Percentiles rank a stretch among this genome's conserved stretches.
Evolutionary conservation across 1,139 yeast genomes (phyloP).

Genomic region (Geotrichum citri-aurantii): DNA sequence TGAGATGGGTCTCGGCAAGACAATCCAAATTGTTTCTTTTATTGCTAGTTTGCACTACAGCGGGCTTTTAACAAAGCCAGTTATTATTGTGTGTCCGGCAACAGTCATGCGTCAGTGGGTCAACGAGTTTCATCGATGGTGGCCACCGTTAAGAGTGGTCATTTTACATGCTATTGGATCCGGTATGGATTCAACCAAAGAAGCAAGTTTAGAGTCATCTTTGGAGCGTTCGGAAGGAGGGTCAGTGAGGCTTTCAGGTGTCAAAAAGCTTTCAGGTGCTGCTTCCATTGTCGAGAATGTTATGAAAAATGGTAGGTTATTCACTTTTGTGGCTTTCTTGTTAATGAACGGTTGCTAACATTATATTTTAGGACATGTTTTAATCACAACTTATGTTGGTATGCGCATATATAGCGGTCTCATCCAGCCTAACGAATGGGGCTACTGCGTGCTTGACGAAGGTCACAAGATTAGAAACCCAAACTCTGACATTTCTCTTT

Average conservation of each 20-base stretch:
- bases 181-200: conserved; percentile 63
- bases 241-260: conserved; percentile 29
- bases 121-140: conserved; percentile 91
- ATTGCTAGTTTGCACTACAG: conserved; percentile 87
- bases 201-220: conserved; percentile 44
- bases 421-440: conserved; percentile 73
- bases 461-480: conserved; percentile 97
- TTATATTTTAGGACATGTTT: conserved; percentile 45
- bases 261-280: conserved; percentile 30
- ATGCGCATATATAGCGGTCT: conserved; percentile 67
- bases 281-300: conserved; percentile 47
- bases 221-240: conserved; percentile 46
- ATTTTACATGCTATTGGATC: conserved; percentile 89
- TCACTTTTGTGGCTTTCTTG: background rate
- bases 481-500: conserved; percentile 77
- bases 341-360: background rate
- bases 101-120: conserved; percentile 97
- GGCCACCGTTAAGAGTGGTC: conserved; percentile 89
- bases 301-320: conserved; percentile 43
- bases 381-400: conserved; percentile 91
- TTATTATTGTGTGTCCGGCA: conserved; percentile 88
- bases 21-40: conserved; percentile 86
- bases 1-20: conserved; percentile 97
- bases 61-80: conserved; percentile 66
- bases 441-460: conserved; percentile 86